A percentile compares a stretch with the other conserved stretches of the same genome.
Conservation (phyloP, 805 yeast species). For the Phaffomyces thermotolerans region DNA sequence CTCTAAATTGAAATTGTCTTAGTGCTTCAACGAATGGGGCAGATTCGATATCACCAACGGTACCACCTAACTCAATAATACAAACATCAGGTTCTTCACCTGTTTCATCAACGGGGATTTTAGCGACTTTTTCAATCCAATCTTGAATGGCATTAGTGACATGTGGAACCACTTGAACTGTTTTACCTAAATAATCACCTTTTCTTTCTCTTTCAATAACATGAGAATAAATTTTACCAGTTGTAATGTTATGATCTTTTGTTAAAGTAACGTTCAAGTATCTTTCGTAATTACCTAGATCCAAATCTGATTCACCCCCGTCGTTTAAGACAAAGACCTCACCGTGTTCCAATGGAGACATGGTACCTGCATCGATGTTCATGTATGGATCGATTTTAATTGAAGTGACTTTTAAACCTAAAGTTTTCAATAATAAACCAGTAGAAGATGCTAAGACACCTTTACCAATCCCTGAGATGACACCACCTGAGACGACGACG, state of each 20-base stretch:
- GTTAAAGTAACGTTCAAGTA: conserved; percentile 91
- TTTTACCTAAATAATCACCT: conserved; percentile 96
- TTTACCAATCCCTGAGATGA: conserved; percentile 97
- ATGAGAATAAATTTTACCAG: conserved; percentile 92
- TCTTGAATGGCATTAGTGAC: conserved; percentile 96
- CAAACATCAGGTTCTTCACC: conserved; percentile 92
- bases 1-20: conserved; percentile 97
- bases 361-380: conserved; percentile 99
- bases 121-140: conserved; percentile 93
- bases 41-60: conserved; percentile 98
- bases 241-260: conserved; percentile 91
- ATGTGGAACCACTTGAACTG: conserved; percentile 99
- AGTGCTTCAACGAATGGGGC: conserved; percentile 99
- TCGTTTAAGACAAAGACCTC: conserved; percentile 97
- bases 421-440: conserved; percentile 87
- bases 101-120: conserved; percentile 83
- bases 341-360: conserved; percentile 99
- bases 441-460: conserved; percentile 98
- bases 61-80: conserved; percentile 96
- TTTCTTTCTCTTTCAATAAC: conserved; percentile 93
- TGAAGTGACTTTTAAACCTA: conserved; percentile 92
- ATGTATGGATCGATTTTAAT: conserved; percentile 98
- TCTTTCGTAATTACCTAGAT: conserved; percentile 96
- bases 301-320: conserved; percentile 98
- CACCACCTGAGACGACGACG: conserved; percentile 99